phyloP scores from a whole-genome alignment of 805 yeast species.

The Yamadazyma nakazawae region DNA sequence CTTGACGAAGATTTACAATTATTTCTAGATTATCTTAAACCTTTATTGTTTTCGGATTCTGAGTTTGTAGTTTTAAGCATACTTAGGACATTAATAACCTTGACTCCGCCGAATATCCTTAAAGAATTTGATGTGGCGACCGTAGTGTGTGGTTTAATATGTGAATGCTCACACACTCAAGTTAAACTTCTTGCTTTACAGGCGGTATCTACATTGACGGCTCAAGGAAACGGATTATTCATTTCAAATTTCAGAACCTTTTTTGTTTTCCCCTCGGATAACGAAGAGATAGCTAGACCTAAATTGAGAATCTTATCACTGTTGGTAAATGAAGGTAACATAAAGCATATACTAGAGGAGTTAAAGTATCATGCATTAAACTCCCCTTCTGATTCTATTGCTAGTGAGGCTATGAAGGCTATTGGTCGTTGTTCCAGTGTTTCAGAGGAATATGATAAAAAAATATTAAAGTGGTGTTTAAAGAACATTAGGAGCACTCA shows the following conservation, averaged over 20 bases:
- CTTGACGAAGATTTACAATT: slow-evolving; percentile 56
- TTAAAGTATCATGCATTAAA: slow-evolving; percentile 49
- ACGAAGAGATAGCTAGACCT: slow-evolving; percentile 36
- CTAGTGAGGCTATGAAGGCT: slow-evolving; percentile 53
- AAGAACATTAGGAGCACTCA: slow-evolving; percentile 37
- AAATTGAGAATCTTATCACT: slow-evolving; percentile 63
- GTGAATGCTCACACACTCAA: slow-evolving; percentile 20
- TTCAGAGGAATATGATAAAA: slow-evolving; percentile 47
- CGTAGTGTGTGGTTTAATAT: slow-evolving; percentile 46
- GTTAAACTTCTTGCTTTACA: slow-evolving; percentile 40
- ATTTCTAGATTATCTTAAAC: slow-evolving; percentile 47
- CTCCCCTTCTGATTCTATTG: slow-evolving; percentile 17
- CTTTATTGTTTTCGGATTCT: slow-evolving; percentile 49
- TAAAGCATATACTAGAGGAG: slow-evolving; percentile 53
- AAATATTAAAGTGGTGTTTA: slow-evolving; percentile 63
- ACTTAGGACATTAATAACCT: slow-evolving; percentile 50
- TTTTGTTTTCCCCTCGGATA: slow-evolving; percentile 56
- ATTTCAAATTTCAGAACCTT: slow-evolving; percentile 43
- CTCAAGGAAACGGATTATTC: slow-evolving; percentile 29
- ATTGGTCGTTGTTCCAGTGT: slow-evolving; percentile 58
- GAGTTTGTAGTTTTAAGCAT: slow-evolving; percentile 61
- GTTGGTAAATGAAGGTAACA: slow-evolving; percentile 53
- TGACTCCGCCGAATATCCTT: slow-evolving; percentile 57
- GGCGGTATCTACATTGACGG: slow-evolving; percentile 39
- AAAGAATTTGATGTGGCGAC: slow-evolving; percentile 47